These are phyloP conservation scores for Leccinum variicolor DNA, from an alignment of 768 basidiomycete genomes.

Conservation along the genomic window DNA sequence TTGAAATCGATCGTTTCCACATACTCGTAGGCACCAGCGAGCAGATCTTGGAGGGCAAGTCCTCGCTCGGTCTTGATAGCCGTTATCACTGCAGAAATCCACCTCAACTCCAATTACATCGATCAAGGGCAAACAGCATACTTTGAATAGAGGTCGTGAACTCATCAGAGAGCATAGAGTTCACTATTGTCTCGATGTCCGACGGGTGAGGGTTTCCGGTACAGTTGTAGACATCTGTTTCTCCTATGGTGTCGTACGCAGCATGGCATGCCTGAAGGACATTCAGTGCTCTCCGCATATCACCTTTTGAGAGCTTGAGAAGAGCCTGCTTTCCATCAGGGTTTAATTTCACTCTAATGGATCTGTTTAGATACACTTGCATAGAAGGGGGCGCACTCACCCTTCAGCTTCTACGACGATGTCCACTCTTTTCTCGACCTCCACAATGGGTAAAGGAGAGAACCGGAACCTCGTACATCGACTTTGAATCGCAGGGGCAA, in stretches of 20 bases:
- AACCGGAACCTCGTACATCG: slow-evolving; percentile 98
- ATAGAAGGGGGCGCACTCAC: slow-evolving; percentile 40
- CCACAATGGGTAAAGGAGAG: slow-evolving; percentile 80
- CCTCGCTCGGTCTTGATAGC: slow-evolving; percentile 89
- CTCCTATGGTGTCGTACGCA: slow-evolving; percentile 85
- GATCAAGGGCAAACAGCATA: slow-evolving; percentile 32
- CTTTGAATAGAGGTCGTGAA: slow-evolving; percentile 89
- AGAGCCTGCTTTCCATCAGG: slow-evolving; percentile 85
- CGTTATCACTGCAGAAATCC: slow-evolving; percentile 67
- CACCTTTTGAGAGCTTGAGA: slow-evolving; percentile 91
- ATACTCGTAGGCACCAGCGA: slow-evolving; percentile 90
- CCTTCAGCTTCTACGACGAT: slow-evolving; percentile 80
- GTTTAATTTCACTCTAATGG: slow-evolving; percentile 74
- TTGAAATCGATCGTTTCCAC: slow-evolving; percentile 84
- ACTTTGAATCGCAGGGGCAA: slow-evolving; percentile 96
- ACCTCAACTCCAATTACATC: not conserved
- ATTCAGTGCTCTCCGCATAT: slow-evolving; percentile 96
- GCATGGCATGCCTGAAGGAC: slow-evolving; percentile 98
- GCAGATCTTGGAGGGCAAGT: slow-evolving; percentile 90
- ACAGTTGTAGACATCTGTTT: slow-evolving; percentile 93
- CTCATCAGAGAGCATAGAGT: slow-evolving; percentile 94
- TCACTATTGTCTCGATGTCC: slow-evolving; percentile 91
- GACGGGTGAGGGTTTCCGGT: slow-evolving; percentile 95
- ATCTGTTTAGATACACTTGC: slow-evolving; percentile 1
- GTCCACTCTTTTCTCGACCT: slow-evolving; percentile 81